Percentiles rank a stretch among this genome's conserved stretches.
These are phyloP conservation scores for Exophiala sideris DNA, from an alignment of 2,329 filamentous ascomycete genomes.

Conservation along the genomic window DNA sequence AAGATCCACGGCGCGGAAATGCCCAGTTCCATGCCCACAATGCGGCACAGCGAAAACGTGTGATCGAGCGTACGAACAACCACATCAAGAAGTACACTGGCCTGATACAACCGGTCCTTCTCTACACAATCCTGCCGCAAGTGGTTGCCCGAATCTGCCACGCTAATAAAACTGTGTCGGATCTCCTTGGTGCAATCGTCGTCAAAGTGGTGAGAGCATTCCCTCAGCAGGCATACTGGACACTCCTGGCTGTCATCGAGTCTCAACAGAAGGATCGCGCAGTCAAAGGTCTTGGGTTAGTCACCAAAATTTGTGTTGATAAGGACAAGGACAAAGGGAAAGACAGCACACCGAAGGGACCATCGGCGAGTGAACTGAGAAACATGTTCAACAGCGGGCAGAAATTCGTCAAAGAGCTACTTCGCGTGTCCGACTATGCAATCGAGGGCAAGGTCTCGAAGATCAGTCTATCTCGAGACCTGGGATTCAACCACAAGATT, in stretches of 20 bases:
- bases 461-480: conserved; percentile 72
- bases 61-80: conserved; percentile 66
- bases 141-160: conserved; percentile 95
- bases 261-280: conserved; percentile 70
- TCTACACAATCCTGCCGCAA: conserved; percentile 72
- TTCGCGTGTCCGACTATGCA: conserved; percentile 75
- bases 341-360: conserved; percentile 33
- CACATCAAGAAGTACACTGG: conserved; percentile 76
- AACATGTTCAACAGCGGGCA: conserved; percentile 73
- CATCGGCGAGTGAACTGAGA: conserved; percentile 58
- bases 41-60: conserved; percentile 54
- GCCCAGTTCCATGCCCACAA: conserved; percentile 48
- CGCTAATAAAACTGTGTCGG: conserved; percentile 72
- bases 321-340: conserved; percentile 45
- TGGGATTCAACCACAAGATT: conserved; percentile 78
- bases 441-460: conserved; percentile 66
- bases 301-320: conserved; percentile 40
- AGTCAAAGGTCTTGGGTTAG: conserved; percentile 46
- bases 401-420: conserved; percentile 75
- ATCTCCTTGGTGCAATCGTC: conserved; percentile 74
- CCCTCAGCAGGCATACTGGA: conserved; percentile 90
- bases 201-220: conserved; percentile 81
- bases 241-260: conserved; percentile 80
- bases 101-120: conserved; percentile 45
- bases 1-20: conserved; percentile 50